Evolutionary conservation across 352 stramenopile genomes (phyloP), one percentile per base, ranked within the genome.

Genomic region (Aphanomyces stellatus): DNA sequence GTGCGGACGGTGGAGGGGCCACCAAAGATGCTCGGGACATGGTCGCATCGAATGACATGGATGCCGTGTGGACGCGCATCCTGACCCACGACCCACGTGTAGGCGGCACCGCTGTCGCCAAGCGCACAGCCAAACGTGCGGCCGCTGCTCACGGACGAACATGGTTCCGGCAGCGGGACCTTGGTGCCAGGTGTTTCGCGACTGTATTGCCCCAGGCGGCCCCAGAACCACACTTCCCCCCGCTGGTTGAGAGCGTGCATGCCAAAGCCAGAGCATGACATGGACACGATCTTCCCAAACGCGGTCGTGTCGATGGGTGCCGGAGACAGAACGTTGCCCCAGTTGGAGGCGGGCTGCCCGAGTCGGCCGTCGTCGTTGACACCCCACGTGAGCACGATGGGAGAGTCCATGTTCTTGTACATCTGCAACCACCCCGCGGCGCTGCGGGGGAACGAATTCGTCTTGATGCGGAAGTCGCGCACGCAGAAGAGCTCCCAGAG

Each of bases 241-340:
- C 37, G 11, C 57, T 66, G 59, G 7, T 46, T 66, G 6, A 66
- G 46, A 7, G 59, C 35, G 46, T 66, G 59, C 59, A 66, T 66
- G 17, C 59, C 59, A 53, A 34, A 66, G 28, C 59, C 59, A 15
- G 59, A 55, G 59, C 59, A 66, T 22, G 59, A 27, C 7, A 66
- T 56, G 27, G 24, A 11, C 2, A 22, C 41, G 25, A 66, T 59
- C 30, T 33, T 53, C 15, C 59, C 59, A 11, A 66, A 19, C 5
- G 7, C 15, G 7, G 46, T 42, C 17, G 59, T 66, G 30, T 53
- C 41, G 46, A 66, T 55, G 19, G 5, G 41, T n/a, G 41, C 11
- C 30, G 59, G 35, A n/a, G 41, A 40, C 42, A 22, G 27, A 33
- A 53, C 25, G 17, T 28, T 28, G 46, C 46, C 24, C 46, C 46